phyloP scores from a whole-genome alignment of 192 early-diverging fungal species.

The Irineochytrium annulatum region DNA sequence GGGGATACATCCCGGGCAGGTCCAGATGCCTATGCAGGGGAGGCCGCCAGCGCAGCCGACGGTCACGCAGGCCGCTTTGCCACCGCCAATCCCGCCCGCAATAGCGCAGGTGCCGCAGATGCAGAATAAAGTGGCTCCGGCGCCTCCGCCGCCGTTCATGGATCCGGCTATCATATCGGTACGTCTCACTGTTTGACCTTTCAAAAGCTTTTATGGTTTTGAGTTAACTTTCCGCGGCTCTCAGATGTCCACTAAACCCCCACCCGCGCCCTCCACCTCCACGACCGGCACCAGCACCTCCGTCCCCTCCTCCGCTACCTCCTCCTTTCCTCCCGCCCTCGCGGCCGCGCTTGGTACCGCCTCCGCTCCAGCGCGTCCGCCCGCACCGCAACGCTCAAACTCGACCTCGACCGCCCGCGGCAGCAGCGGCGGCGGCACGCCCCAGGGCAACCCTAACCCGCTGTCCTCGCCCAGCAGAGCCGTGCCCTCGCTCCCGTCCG shows the following conservation, averaged over 20 bases:
- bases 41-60: background rate
- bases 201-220: background rate
- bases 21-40: background rate
- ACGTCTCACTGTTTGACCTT: background rate
- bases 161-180: conserved; percentile 65
- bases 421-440: no score
- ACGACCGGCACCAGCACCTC: background rate
- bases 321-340: background rate
- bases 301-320: background rate
- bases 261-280: background rate
- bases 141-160: conserved; percentile 25
- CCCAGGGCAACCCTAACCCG: background rate
- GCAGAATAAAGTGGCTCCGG: conserved; percentile 9
- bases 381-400: background rate
- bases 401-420: no score
- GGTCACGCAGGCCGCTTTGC: background rate
- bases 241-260: conserved; percentile 2
- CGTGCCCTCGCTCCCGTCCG: background rate
- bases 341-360: background rate
- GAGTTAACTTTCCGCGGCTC: background rate
- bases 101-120: background rate
- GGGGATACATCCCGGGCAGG: background rate
- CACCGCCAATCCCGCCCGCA: background rate
- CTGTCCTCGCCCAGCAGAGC: background rate
- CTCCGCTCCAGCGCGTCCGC: background rate